Percentiles rank a stretch among this genome's conserved stretches.
Conservation (phyloP, 75 land plant species). For the Picea sitchensis region DNA sequence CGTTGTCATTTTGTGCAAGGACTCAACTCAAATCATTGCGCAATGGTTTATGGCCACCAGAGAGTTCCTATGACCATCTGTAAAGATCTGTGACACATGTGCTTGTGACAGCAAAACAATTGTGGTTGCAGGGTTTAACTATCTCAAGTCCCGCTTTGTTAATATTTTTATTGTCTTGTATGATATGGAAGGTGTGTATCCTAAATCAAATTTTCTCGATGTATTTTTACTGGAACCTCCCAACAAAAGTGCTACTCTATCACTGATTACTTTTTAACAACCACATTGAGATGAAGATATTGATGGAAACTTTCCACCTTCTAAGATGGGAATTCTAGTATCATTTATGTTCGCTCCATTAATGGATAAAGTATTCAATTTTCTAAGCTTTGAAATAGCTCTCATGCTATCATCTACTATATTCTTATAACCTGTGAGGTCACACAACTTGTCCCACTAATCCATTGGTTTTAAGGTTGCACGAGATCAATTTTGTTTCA, state of each 20-base stretch:
- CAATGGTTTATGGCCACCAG: no score
- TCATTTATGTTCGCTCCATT: conserved; percentile 51
- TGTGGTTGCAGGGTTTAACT: conserved; percentile 44
- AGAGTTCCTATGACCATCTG: no score
- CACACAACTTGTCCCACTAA: no score
- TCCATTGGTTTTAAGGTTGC: no score
- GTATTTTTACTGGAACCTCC: conserved; percentile 24
- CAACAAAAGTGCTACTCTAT: conserved; percentile 42
- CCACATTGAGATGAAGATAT: conserved; percentile 40
- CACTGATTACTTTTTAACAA: conserved; percentile 60
- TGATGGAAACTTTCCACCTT: conserved; percentile 29
- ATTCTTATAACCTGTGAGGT: no score
- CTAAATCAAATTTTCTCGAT: conserved; percentile 51
- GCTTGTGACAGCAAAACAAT: conserved; percentile 53
- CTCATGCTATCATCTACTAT: no score
- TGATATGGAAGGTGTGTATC: conserved; percentile 43
- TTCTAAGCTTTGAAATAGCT: conserved; percentile 37
- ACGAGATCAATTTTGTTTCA: no score
- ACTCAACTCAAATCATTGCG: no score
- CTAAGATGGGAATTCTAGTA: conserved; percentile 38
- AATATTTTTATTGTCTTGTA: conserved; percentile 40
- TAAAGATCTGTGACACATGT: conserved; percentile 23
- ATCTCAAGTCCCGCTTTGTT: conserved; percentile 24
- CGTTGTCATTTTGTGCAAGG: no score
- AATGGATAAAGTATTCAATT: conserved; percentile 42